Base-by-base conservation (phyloP, 2,329 filamentous ascomycete genomes). In the Bipolaris bicolor region DNA sequence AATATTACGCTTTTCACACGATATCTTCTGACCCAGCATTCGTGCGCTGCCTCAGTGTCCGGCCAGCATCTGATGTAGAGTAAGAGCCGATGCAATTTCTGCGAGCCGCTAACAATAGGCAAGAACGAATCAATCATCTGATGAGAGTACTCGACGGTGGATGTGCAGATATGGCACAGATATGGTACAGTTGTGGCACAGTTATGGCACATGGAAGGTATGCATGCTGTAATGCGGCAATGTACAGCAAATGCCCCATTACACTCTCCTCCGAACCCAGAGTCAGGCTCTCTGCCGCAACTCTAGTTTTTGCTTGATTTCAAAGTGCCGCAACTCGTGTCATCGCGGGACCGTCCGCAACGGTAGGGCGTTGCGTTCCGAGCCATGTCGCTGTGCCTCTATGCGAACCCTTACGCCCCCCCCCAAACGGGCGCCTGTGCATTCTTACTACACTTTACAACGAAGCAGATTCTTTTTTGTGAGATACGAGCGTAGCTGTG, bases 311-410 rank as follows among this genome's bases (percentile, higher is more conserved):
- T 43, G 20, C 13, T 24, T 4, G 15, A 26, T 43, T 11, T 43
- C 39, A 46, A 18, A n/a, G 13, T 31, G 40, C 22, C 18, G 24
- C 22, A 36, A 36, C 34, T 34, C 37, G 18, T 46, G 45, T 33
- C 55, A 29, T 20, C 24, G 37, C 55, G 55, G 55, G 55, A 49
- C 37, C 39, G 20, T 49, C 55, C 55, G 55, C 45, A 33, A 26
- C 20, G 40, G 34, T 49, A n/a, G 36, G 37, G 44, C 49, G 37
- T 39, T 39, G 55, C 51, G 45, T 44, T 45, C 45, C 45, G 39
- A 40, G 20, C 39, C 45, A 49, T 50, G 31, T 54, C 18, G 40
- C 55, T 49, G 50, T 55, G 50, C 50, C 55, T 49, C 34, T 10
- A 48, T 36, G 50, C 50, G 20, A 44, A 49, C 33, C 34, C 24